phyloP scores from a whole-genome alignment of 202 grass and related monocot genomes.

The Eragrostis tef region DNA sequence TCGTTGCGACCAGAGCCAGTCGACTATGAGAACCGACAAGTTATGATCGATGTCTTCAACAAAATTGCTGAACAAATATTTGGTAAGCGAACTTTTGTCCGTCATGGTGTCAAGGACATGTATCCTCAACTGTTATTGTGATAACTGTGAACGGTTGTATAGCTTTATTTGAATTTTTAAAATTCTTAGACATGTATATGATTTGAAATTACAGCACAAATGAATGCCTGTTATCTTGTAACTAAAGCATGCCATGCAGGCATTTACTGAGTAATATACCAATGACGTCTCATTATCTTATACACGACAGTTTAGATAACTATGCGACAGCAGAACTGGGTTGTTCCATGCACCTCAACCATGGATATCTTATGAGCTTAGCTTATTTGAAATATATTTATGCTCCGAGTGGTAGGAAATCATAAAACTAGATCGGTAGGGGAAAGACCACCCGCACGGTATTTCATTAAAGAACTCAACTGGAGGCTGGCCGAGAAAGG shows the following conservation, averaged over 20 bases:
- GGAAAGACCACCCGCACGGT: too few relatives aligned
- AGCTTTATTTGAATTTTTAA: conserved; percentile 18
- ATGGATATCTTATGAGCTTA: conserved; percentile 16
- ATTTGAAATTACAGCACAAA: conserved; percentile 2
- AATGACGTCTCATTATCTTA: conserved; percentile 22
- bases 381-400: background rate
- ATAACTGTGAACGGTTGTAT: conserved; percentile 6
- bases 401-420: conserved; percentile 8
- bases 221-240: conserved; percentile 34
- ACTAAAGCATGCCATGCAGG: conserved; percentile 4
- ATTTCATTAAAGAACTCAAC: too few relatives aligned
- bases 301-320: conserved; percentile 8
- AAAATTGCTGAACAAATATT: conserved; percentile 56
- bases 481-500: too few relatives aligned
- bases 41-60: conserved; percentile 64
- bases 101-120: conserved; percentile 9
- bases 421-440: too few relatives aligned
- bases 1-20: conserved; percentile 59
- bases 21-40: conserved; percentile 67
- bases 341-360: conserved; percentile 35
- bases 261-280: background rate
- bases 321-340: background rate
- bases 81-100: conserved; percentile 57
- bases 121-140: conserved; percentile 9
- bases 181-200: conserved; percentile 22